Evolutionary conservation across 129 eudicot genomes (phyloP).

Genomic region (Tanacetum coccineum): DNA sequence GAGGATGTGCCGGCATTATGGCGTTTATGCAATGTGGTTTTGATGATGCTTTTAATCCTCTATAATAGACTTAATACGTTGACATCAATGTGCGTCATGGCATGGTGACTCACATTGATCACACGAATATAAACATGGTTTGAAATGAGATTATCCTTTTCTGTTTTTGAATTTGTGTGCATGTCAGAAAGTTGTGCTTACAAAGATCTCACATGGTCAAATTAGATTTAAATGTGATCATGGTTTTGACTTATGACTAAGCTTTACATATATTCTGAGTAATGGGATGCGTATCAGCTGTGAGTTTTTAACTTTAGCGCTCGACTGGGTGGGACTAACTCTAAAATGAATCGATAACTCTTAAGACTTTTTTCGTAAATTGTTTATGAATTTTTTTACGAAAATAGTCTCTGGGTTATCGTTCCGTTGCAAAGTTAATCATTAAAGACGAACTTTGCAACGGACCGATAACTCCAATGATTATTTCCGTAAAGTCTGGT

Average conservation of each 20-base stretch:
- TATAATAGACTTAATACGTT: background rate
- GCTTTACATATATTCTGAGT: background rate
- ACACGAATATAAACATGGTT: background rate
- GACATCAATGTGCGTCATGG: too few relatives aligned
- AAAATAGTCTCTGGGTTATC: too few relatives aligned
- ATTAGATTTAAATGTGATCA: background rate
- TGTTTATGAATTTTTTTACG: too few relatives aligned
- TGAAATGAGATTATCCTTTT: too few relatives aligned
- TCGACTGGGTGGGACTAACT: too few relatives aligned
- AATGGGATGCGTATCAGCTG: background rate
- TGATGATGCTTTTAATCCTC: background rate
- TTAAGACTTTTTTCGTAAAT: too few relatives aligned
- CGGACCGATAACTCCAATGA: too few relatives aligned
- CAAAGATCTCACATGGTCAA: slow-evolving; percentile 3
- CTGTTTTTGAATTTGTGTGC: background rate
- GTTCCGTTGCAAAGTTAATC: too few relatives aligned
- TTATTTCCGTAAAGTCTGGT: too few relatives aligned
- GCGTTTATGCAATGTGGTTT: too few relatives aligned
- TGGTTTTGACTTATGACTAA: background rate
- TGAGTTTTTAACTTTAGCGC: background rate
- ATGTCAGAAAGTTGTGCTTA: background rate
- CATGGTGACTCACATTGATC: background rate
- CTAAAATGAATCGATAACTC: too few relatives aligned
- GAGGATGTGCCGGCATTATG: background rate
- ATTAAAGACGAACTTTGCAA: too few relatives aligned